Conservation (phyloP, 2,329 filamentous ascomycete species). For the Trichophaea hybrida region DNA sequence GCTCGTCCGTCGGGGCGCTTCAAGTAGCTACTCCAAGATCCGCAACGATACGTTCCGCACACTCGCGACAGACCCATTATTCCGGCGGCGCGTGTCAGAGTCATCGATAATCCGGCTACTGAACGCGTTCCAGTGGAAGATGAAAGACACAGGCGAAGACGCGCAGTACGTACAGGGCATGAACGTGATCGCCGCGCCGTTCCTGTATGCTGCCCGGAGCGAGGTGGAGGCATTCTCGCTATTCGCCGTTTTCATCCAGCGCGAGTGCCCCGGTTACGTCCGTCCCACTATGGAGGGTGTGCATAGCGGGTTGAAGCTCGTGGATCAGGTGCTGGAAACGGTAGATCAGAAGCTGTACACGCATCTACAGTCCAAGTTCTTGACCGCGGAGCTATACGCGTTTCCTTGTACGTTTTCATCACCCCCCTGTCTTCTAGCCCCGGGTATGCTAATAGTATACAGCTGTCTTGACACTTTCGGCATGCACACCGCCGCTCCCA, state of each 20-base stretch:
- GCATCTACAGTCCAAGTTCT: slow-evolving; percentile 70
- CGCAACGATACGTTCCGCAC: slow-evolving; percentile 97
- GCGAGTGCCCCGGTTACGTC: slow-evolving; percentile 85
- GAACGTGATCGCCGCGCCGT: slow-evolving; percentile 93
- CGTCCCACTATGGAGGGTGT: slow-evolving; percentile 94
- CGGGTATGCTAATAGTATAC: neutral
- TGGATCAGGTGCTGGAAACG: slow-evolving; percentile 81
- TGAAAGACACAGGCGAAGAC: slow-evolving; percentile 60
- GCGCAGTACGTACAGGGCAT: slow-evolving; percentile 80
- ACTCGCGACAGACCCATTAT: slow-evolving; percentile 89
- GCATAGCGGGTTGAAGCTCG: slow-evolving; percentile 75
- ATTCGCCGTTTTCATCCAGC: slow-evolving; percentile 74
- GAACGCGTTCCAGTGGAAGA: slow-evolving; percentile 77
- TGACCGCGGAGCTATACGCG: slow-evolving; percentile 88
- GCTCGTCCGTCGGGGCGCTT: slow-evolving; percentile 83
- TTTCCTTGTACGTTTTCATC: slow-evolving; percentile 48
- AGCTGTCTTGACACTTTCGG: slow-evolving; percentile 77
- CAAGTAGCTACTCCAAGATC: slow-evolving; percentile 91
- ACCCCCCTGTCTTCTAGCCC: neutral
- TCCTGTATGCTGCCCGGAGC: slow-evolving; percentile 84
- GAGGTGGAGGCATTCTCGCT: slow-evolving; percentile 89
- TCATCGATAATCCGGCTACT: slow-evolving; percentile 86
- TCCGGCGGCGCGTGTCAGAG: slow-evolving; percentile 86
- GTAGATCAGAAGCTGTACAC: slow-evolving; percentile 77
- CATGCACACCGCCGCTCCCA: slow-evolving; percentile 85